Evolutionary conservation across 805 yeast genomes (phyloP), one percentile per base, ranked within the genome.

Genomic region (Cyberlindnera subsufficiens): DNA sequence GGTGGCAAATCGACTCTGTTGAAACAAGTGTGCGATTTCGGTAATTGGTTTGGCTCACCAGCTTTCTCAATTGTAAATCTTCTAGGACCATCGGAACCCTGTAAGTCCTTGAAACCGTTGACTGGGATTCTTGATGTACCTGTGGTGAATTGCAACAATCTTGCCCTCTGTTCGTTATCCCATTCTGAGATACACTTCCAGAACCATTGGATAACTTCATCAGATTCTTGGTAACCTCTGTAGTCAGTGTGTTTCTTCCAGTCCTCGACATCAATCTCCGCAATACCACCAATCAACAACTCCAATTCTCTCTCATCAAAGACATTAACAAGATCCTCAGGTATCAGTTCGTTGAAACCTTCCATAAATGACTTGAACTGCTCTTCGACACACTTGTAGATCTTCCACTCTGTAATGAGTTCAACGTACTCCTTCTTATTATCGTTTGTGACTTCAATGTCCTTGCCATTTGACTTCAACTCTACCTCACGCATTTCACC

Each of bases 121-220:
- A 93, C 99, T 7, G 99, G 99, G 44, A 93, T 93, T 71, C 99
- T 83, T 18, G 97, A 89, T 4, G 99, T 93, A 75, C 99, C 99
- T 1, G 99, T 93, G 17, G 99, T 91, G 64, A 93, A 93, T 67
- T 93, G 99, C 54, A 93, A 71, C 62, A 93, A 72, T 66, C 99
- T 79, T 3, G 98, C 96, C 65, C 89, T 85, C 65, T 91, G 97
- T 65, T 93, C 99, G 43, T 89, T 78, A 63, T 93, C 98, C 97
- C 97, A 90, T 61, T 82, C 86, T 40, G 82, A 72, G 54, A 93
- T 81, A 67, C 95, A 85, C 65, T 80, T 81, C 99, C 99, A 93
- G 78, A 93, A 93, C 99, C 99, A 93, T 70, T 91, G 95, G 54
- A 93, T 82, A 39, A 89, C 96, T 68, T 89, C 96, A 67, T 93